A percentile compares a stretch with the other conserved stretches of the same genome.
These are phyloP conservation scores for Scheffersomyces parashehatae DNA, from an alignment of 1,139 yeast genomes.

Conservation along the genomic window DNA sequence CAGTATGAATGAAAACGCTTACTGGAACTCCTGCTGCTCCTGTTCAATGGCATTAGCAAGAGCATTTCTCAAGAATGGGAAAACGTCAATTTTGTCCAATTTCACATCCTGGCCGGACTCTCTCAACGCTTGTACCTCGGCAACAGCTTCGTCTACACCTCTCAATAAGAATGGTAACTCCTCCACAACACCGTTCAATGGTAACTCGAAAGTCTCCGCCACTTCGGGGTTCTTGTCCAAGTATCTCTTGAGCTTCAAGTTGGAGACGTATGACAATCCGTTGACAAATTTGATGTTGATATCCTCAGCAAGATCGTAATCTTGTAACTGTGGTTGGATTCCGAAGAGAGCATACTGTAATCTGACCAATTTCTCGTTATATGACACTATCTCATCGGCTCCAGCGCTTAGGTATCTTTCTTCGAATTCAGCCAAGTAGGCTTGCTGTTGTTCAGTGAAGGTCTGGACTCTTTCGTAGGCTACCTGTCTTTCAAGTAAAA, in stretches of 20 bases:
- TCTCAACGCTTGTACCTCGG: slow-evolving; percentile 48
- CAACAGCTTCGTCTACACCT: slow-evolving; percentile 54
- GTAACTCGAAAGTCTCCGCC: slow-evolving; percentile 20
- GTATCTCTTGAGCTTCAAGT: slow-evolving; percentile 54
- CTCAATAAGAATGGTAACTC: slow-evolving; percentile 45
- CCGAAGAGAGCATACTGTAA: slow-evolving; percentile 83
- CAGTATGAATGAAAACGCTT: background rate
- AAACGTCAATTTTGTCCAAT: slow-evolving; percentile 43
- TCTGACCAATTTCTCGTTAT: slow-evolving; percentile 71
- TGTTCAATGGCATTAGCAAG: slow-evolving; percentile 21
- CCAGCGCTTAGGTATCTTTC: slow-evolving; percentile 59
- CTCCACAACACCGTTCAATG: slow-evolving; percentile 43
- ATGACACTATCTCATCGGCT: slow-evolving; percentile 55
- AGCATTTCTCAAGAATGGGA: slow-evolving; percentile 42
- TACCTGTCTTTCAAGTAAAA: slow-evolving; percentile 80
- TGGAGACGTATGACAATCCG: slow-evolving; percentile 69
- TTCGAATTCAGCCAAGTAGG: slow-evolving; percentile 59
- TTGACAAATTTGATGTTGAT: slow-evolving; percentile 55
- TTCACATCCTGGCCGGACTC: slow-evolving; percentile 25
- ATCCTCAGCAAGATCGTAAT: slow-evolving; percentile 49
- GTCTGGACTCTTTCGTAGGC: slow-evolving; percentile 64
- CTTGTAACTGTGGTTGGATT: slow-evolving; percentile 53
- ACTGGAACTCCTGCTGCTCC: slow-evolving; percentile 5
- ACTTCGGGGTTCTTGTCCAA: slow-evolving; percentile 20
- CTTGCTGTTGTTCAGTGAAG: slow-evolving; percentile 44